Evolutionary conservation across 192 early-diverging fungal genomes (phyloP), one percentile per base, ranked within the genome.

Genomic region (Thoreauomyces humboldtii): DNA sequence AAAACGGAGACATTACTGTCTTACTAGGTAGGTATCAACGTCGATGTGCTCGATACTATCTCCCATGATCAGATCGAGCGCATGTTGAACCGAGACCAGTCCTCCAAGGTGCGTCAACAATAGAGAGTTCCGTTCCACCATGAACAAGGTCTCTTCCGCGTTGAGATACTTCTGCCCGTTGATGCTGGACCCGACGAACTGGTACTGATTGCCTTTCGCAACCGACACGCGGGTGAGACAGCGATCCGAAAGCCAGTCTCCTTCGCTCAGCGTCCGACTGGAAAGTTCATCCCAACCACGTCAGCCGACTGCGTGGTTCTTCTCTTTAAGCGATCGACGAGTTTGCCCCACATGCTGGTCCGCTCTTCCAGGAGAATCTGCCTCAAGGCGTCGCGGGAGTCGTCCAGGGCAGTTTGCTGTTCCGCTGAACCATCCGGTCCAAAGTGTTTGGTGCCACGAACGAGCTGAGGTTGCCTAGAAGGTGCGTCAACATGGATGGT

Each of bases 361-460:
- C 64, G 34, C 54, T 66, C 64, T 32, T 66, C 64, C 42, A 4
- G 21, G 1, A 66, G 34, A 25, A 66, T 41, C 6, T 15, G 22
- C 19, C 46, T 27, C 17, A 66, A 28, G 25, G 64, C 64, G 28
- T 22, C 35, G 5, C 64, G 51, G n/a, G 64, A 54, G 5, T 59
- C 64, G 28, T 21, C 17, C 38, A 58, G 17, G 4, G 54, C 64
- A 4, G 15, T 7, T 7, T 21, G n/a, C 53, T 66, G 53, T 36
- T n/a, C 14, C 12, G 17, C 43, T 21, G 51, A 54, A 17, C 64
- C 64, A 28, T 44, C 54, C 24, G 64, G 64, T 17, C 25, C 55
- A 34, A 66, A 66, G 25, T 57, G 38, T 37, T 66, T 66, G 36
- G 42, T 66, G 17, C 64, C 64, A 21, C 64, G 52, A 15, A 61